These are phyloP conservation scores for Didymella arachidicola DNA, from an alignment of 2,329 filamentous ascomycete species.

Conservation along the genomic window DNA sequence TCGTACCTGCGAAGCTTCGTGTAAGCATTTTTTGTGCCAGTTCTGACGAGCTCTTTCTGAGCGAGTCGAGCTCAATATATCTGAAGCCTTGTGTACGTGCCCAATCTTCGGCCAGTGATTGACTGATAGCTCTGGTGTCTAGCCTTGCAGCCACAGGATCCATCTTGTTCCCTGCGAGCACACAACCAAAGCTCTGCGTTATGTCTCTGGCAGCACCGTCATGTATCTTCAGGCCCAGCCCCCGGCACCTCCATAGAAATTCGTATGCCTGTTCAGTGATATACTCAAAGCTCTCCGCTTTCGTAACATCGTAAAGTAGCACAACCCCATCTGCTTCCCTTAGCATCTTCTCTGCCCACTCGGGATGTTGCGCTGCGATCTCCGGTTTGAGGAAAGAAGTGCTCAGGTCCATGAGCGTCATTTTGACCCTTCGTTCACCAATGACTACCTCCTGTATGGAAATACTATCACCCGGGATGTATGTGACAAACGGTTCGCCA, in stretches of 20 bases:
- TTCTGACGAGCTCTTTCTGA: too few species aligned
- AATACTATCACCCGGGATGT: conserved; percentile 17
- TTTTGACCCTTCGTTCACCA: conserved; percentile 12
- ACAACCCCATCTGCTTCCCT: conserved; percentile 33
- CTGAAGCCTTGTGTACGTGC: conserved; percentile 33
- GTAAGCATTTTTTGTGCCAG: too few species aligned
- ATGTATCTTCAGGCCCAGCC: neutral
- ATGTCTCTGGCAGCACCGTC: neutral
- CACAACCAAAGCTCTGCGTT: conserved; percentile 35
- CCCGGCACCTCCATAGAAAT: conserved; percentile 24
- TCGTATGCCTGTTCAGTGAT: conserved; percentile 32
- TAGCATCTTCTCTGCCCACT: conserved; percentile 22
- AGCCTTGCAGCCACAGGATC: conserved; percentile 24
- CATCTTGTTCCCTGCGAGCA: conserved; percentile 41
- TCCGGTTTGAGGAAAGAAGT: conserved; percentile 23
- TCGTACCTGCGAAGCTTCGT: conserved; percentile 12
- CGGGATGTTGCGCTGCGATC: neutral
- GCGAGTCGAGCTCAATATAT: too few species aligned
- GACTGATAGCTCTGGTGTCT: conserved; percentile 25
- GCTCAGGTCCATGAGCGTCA: conserved; percentile 35
- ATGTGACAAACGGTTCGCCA: conserved; percentile 22
- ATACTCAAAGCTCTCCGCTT: conserved; percentile 29
- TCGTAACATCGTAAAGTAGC: conserved; percentile 42
- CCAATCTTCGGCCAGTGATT: conserved; percentile 33
- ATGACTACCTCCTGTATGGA: conserved; percentile 18